Evolutionary conservation across 345 rosid species (phyloP).

Genomic region (Cardamine chenopodiifolia): DNA sequence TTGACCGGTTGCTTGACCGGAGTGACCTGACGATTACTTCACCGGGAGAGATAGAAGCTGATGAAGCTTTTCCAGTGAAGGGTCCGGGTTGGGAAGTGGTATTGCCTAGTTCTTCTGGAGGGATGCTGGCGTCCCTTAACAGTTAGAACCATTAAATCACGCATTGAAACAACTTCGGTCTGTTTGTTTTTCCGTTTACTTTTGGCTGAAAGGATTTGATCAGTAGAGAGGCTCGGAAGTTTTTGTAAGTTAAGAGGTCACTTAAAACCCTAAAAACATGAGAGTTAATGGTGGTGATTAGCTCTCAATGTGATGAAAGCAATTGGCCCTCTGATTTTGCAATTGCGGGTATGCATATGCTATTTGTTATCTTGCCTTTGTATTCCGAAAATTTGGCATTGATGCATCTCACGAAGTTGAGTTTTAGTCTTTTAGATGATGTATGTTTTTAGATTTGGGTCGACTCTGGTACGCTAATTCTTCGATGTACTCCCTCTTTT

Average conservation of each 20-base stretch:
- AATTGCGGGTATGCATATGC: neutral
- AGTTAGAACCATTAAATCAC: conserved; percentile 42
- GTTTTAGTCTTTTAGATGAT: neutral
- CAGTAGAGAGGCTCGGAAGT: conserved; percentile 22
- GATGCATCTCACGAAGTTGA: neutral
- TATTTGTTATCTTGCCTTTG: neutral
- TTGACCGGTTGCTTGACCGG: conserved; percentile 71
- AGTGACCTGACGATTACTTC: conserved; percentile 58
- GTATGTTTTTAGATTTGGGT: neutral
- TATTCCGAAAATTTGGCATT: neutral
- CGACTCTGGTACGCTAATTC: too few species aligned
- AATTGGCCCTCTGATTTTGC: conserved; percentile 9
- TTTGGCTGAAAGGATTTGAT: conserved; percentile 9
- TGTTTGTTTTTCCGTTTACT: conserved; percentile 16
- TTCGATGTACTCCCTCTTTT: too few species aligned
- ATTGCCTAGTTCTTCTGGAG: conserved; percentile 64
- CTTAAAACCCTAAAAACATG: conserved; percentile 4
- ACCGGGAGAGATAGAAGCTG: conserved; percentile 31
- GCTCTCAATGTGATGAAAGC: conserved; percentile 19
- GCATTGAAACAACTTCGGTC: conserved; percentile 19
- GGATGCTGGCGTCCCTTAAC: conserved; percentile 80
- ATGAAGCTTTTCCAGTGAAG: conserved; percentile 54
- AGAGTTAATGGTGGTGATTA: conserved; percentile 11
- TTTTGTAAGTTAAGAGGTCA: conserved; percentile 27
- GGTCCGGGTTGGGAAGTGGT: conserved; percentile 99